A percentile compares a stretch with the other conserved stretches of the same genome.
These are phyloP conservation scores for Lecanicillium sp. DNA, from an alignment of 2,329 filamentous ascomycete species.

Conservation along the genomic window DNA sequence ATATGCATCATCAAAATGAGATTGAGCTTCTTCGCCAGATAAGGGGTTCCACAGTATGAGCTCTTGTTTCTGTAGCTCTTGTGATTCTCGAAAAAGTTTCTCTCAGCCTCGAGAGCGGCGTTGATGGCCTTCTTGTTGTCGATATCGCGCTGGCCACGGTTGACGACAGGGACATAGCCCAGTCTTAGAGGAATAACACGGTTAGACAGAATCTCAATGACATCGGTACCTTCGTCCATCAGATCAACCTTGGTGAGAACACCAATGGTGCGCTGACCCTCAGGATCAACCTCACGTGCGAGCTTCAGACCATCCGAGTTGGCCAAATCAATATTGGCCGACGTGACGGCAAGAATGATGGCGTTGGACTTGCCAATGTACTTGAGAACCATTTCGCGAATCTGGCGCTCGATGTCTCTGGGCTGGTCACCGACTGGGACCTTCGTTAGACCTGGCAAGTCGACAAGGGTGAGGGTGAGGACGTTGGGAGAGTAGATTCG, in stretches of 20 bases:
- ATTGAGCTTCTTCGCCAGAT: conserved; percentile 93
- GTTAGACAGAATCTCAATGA: conserved; percentile 95
- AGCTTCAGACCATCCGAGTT: conserved; percentile 98
- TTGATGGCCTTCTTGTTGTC: conserved; percentile 96
- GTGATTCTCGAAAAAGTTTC: conserved; percentile 96
- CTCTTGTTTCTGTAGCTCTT: conserved; percentile 98
- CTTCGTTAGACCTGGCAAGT: conserved; percentile 92
- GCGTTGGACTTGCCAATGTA: conserved; percentile 98
- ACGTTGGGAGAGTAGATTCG: conserved; percentile 98
- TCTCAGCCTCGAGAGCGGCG: conserved; percentile 84
- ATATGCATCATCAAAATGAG: conserved; percentile 99
- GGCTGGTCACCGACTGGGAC: conserved; percentile 95
- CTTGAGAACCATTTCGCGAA: conserved; percentile 96
- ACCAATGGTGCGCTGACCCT: conserved; percentile 96
- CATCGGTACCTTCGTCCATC: conserved; percentile 98
- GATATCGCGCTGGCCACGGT: conserved; percentile 94
- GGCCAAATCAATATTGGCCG: conserved; percentile 94
- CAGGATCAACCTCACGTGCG: conserved; percentile 91
- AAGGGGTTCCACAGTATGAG: conserved; percentile 95
- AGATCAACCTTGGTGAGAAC: conserved; percentile 97
- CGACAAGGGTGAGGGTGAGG: conserved; percentile 90
- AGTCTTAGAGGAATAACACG: conserved; percentile 91
- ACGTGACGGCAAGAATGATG: conserved; percentile 92
- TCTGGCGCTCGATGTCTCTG: conserved; percentile 92
- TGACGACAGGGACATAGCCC: conserved; percentile 96